Conservation (phyloP, 352 stramenopile species). For the Pythium rishiriense region DNA sequence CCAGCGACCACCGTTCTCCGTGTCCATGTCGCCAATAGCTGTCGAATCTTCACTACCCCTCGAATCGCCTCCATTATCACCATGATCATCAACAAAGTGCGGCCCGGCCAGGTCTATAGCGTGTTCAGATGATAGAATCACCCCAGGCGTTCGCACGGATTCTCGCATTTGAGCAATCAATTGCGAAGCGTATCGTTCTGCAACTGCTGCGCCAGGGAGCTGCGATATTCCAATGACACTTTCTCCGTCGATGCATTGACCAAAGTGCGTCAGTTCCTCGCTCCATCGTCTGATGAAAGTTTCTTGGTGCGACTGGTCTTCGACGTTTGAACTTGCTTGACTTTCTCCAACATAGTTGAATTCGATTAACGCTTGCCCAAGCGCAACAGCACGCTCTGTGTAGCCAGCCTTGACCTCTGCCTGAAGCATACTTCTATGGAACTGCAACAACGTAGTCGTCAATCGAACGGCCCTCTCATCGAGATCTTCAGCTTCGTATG, state of each 20-base stretch:
- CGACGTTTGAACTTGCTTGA: neutral
- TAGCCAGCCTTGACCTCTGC: slow-evolving; percentile 63
- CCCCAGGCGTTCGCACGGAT: neutral
- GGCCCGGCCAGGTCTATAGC: neutral
- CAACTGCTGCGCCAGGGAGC: neutral
- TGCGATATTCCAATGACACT: neutral
- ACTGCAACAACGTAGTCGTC: slow-evolving; percentile 35
- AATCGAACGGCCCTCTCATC: slow-evolving; percentile 13
- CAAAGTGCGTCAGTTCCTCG: neutral
- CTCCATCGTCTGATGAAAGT: neutral
- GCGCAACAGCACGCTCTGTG: slow-evolving; percentile 59
- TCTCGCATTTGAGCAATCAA: neutral
- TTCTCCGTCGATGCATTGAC: neutral
- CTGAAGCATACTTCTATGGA: slow-evolving; percentile 51
- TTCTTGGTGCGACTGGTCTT: neutral
- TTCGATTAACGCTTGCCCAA: slow-evolving; percentile 68
- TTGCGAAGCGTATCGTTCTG: neutral
- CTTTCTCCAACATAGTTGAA: slow-evolving; percentile 19
- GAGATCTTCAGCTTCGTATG: slow-evolving; percentile 4
- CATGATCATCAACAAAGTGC: neutral
- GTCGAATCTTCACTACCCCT: neutral
- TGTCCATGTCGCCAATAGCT: neutral
- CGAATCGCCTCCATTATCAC: neutral
- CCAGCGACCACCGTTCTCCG: slow-evolving; percentile 15
- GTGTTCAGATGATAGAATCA: slow-evolving; percentile 8